Percentiles rank a stretch among this genome's conserved stretches.
Evolutionary conservation across 2,329 filamentous ascomycete genomes (phyloP).

Genomic region (Aureobasidium zeae): DNA sequence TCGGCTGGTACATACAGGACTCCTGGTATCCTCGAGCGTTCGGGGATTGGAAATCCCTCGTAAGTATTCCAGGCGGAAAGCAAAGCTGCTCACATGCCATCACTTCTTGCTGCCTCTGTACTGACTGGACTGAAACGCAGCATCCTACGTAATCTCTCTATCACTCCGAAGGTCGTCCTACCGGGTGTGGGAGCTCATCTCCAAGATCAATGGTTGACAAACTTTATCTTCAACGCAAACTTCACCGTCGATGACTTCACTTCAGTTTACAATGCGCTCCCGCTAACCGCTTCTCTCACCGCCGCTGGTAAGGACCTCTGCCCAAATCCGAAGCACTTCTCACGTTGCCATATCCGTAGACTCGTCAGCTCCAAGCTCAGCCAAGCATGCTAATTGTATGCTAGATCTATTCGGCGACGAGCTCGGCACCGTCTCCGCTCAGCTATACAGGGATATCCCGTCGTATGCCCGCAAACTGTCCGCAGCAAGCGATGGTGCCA

Average conservation of each 20-base stretch:
- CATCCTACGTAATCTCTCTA: constrained; percentile 3
- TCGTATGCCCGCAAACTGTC: constrained; percentile 23
- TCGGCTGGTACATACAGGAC: constrained; percentile 50
- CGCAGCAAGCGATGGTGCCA: constrained; percentile 19
- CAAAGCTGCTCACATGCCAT: too few species aligned
- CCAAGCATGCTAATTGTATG: too few species aligned
- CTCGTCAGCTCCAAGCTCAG: too few species aligned
- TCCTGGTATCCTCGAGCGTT: constrained; percentile 52
- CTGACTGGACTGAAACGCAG: not conserved
- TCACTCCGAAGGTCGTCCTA: constrained; percentile 31
- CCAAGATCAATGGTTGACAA: constrained; percentile 20
- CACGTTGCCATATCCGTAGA: too few species aligned
- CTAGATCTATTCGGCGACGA: constrained; percentile 28
- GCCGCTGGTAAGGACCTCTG: too few species aligned
- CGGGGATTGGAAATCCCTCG: constrained; percentile 46
- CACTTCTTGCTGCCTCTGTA: not conserved
- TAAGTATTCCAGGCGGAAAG: too few species aligned
- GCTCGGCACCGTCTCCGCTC: constrained; percentile 18
- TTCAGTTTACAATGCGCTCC: not conserved
- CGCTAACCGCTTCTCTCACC: constrained; percentile 22
- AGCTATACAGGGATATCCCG: constrained; percentile 24
- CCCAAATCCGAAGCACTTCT: too few species aligned
- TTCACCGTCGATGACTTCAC: not conserved
- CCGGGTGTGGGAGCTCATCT: constrained; percentile 34
- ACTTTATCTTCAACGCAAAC: constrained; percentile 19